These are phyloP conservation scores for Ilyonectria mors-panacis DNA, from an alignment of 2,329 filamentous ascomycete genomes.

Conservation along the genomic window DNA sequence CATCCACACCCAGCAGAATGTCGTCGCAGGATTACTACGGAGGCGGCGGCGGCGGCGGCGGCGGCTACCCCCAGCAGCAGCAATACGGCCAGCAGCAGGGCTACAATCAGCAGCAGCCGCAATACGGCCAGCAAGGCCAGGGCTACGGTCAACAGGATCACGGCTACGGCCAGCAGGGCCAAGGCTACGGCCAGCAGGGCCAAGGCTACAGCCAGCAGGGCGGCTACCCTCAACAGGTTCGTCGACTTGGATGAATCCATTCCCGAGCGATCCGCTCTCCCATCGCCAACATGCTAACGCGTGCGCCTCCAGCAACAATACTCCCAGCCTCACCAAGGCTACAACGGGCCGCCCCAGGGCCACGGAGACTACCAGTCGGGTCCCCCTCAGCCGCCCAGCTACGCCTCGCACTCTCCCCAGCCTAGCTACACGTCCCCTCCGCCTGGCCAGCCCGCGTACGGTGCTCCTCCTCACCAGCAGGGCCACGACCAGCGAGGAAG, in stretches of 20 bases:
- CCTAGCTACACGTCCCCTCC: slow-evolving; percentile 43
- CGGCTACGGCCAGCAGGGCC: not conserved
- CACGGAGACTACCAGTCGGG: slow-evolving; percentile 33
- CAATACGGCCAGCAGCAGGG: slow-evolving; percentile 39
- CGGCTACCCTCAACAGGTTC: slow-evolving; percentile 34
- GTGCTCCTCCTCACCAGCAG: slow-evolving; percentile 39
- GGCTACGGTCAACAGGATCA: slow-evolving; percentile 43
- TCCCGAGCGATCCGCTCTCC: not conserved
- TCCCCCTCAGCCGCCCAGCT: slow-evolving; percentile 41
- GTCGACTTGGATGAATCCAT: not conserved
- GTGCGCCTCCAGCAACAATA: slow-evolving; percentile 41
- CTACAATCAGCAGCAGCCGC: slow-evolving; percentile 45
- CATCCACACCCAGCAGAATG: slow-evolving; percentile 45
- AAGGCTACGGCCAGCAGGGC: slow-evolving; percentile 40
- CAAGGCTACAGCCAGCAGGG: slow-evolving; percentile 43
- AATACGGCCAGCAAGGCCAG: slow-evolving; percentile 35
- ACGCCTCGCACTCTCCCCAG: slow-evolving; percentile 45
- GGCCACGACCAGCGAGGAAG: slow-evolving; percentile 39
- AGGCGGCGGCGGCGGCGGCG: slow-evolving; percentile 45
- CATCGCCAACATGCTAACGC: not conserved
- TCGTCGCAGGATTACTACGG: slow-evolving; percentile 58
- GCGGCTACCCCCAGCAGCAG: slow-evolving; percentile 42
- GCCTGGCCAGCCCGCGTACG: slow-evolving; percentile 43
- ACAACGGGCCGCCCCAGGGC: slow-evolving; percentile 29
- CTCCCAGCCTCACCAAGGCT: slow-evolving; percentile 33